Evolutionary conservation across 169 alveolate species (phyloP).

Genomic region (Eimeria sp.): DNA sequence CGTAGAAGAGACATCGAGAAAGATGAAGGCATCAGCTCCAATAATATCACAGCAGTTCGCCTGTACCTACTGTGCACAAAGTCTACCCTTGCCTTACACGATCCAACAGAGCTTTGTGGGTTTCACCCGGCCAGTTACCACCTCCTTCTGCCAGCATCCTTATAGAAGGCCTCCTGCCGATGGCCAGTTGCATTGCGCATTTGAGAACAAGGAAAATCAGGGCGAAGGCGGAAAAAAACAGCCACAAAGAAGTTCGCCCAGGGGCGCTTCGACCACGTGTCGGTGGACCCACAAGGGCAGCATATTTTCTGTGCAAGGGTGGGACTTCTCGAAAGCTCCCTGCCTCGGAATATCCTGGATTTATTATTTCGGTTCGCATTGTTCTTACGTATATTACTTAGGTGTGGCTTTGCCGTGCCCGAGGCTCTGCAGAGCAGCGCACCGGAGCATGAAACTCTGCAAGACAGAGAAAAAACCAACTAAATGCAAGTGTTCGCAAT

Average conservation of each 20-base stretch:
- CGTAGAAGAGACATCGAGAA: neutral
- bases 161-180: neutral
- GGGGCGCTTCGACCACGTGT: neutral
- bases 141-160: slow-evolving; percentile 4
- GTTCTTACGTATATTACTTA: too few species aligned
- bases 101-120: neutral
- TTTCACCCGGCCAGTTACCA: neutral
- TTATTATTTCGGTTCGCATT: too few species aligned
- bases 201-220: neutral
- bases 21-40: neutral
- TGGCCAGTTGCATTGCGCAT: neutral
- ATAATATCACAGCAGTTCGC: neutral
- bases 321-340: neutral
- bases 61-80: neutral
- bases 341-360: neutral
- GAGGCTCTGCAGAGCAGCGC: too few species aligned
- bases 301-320: too few species aligned
- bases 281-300: neutral
- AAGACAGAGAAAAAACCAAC: too few species aligned
- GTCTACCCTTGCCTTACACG: neutral
- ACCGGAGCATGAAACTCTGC: too few species aligned
- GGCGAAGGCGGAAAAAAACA: neutral
- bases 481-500: too few species aligned
- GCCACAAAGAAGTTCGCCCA: neutral
- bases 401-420: too few species aligned